These are phyloP conservation scores for Globisporangium perplexum DNA, from an alignment of 352 stramenopile species.

Conservation along the genomic window DNA sequence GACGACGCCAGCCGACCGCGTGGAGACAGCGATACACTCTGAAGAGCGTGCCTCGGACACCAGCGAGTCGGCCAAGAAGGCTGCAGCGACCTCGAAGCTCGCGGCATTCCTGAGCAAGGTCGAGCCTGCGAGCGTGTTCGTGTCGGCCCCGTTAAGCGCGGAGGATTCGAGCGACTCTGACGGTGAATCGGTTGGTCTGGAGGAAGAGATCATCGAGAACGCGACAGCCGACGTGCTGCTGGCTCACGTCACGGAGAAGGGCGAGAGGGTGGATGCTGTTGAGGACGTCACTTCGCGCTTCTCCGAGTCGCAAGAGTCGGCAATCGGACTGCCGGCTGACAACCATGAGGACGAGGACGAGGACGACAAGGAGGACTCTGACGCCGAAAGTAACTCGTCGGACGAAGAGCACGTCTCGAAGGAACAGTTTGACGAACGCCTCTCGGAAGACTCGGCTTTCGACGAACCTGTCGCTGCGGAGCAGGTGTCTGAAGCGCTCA, in stretches of 20 bases:
- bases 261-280: background rate
- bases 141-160: slow-evolving; percentile 13
- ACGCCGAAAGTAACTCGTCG: slow-evolving; percentile 1
- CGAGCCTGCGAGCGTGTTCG: slow-evolving; percentile 15
- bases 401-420: background rate
- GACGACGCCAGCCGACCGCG: background rate
- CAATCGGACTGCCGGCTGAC: background rate
- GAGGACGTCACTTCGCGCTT: background rate
- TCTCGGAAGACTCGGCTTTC: slow-evolving; percentile 4
- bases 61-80: slow-evolving; percentile 6
- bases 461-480: background rate
- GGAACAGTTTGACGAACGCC: slow-evolving; percentile 9
- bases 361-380: background rate
- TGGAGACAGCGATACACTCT: background rate
- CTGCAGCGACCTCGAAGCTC: slow-evolving; percentile 32
- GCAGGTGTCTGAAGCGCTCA: background rate
- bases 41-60: background rate
- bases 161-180: slow-evolving; percentile 1
- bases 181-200: background rate
- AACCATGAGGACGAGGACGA: background rate
- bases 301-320: slow-evolving; percentile 8
- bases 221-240: background rate
- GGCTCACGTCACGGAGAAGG: background rate
- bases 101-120: slow-evolving; percentile 65
- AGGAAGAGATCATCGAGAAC: background rate